A percentile compares a stretch with the other conserved stretches of the same genome.
These are phyloP conservation scores for Nicotiana obtusifolia DNA, from an alignment of 257 asterid species.

Conservation along the genomic window DNA sequence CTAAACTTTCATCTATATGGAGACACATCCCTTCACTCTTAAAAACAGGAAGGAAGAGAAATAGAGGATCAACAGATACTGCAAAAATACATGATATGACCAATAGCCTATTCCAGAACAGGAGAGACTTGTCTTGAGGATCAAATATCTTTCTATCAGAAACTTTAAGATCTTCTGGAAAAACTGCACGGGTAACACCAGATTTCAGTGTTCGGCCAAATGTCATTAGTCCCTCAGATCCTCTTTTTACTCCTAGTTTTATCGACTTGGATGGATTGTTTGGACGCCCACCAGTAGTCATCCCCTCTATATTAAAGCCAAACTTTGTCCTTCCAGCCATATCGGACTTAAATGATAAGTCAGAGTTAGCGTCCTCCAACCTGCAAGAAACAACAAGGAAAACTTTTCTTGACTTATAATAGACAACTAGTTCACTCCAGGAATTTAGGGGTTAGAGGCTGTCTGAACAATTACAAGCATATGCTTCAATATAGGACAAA, in stretches of 20 bases:
- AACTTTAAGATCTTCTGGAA: constrained; percentile 87
- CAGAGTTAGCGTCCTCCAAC: constrained; percentile 57
- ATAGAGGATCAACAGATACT: constrained; percentile 87
- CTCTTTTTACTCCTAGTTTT: constrained; percentile 52
- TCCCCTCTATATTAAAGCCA: constrained; percentile 65
- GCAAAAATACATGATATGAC: constrained; percentile 70
- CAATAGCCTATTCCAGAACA: constrained; percentile 85
- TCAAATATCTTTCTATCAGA: constrained; percentile 67
- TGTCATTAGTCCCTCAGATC: constrained; percentile 81
- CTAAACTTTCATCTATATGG: constrained; percentile 62
- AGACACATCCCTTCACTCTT: constrained; percentile 67
- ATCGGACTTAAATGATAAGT: constrained; percentile 50
- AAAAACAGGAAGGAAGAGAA: constrained; percentile 82
- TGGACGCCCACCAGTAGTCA: constrained; percentile 32
- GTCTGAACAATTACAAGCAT: not conserved
- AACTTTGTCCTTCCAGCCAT: constrained; percentile 58
- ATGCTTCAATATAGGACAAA: not conserved
- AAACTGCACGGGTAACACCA: constrained; percentile 77
- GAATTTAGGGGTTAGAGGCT: not conserved
- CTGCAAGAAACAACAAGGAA: constrained; percentile 28
- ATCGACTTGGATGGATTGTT: constrained; percentile 53
- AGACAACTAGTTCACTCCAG: not conserved
- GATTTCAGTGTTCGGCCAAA: constrained; percentile 71
- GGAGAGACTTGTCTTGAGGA: constrained; percentile 90
- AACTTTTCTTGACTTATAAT: not conserved